Percentiles rank a stretch among this genome's conserved stretches.
Conservation (phyloP, 345 rosid species). For the Corymbia maculata region DNA sequence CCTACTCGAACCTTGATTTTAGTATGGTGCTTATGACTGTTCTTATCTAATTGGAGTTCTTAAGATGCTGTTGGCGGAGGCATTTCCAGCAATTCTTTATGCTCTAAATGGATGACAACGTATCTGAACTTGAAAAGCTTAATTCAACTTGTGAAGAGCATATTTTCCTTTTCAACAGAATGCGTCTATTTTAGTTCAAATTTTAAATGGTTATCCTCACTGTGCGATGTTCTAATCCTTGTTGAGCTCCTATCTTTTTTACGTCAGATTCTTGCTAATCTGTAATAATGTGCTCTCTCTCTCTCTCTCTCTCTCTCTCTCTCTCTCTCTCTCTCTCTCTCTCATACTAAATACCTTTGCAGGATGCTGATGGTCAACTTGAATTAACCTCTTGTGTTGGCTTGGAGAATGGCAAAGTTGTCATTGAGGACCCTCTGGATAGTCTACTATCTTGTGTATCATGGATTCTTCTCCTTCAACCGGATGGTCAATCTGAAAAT, state of each 20-base stretch:
- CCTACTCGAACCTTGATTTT: neutral
- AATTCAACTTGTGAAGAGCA: neutral
- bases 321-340: neutral
- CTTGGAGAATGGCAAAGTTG: constrained; percentile 33
- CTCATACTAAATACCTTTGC: neutral
- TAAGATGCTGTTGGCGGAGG: neutral
- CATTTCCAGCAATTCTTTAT: neutral
- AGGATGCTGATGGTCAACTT: constrained; percentile 53
- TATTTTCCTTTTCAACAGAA: neutral
- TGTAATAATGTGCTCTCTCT: neutral
- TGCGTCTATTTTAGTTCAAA: neutral
- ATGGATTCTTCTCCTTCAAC: constrained; percentile 66
- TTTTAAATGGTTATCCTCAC: neutral
- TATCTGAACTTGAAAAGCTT: too few species aligned
- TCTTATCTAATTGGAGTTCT: too few species aligned
- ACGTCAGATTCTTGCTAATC: neutral
- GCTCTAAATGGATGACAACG: neutral
- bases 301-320: neutral
- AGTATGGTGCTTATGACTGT: neutral
- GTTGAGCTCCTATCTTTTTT: neutral
- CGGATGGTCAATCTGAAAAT: constrained; percentile 25
- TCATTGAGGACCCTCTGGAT: constrained; percentile 64
- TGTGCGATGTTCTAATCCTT: neutral
- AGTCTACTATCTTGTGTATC: constrained; percentile 63
- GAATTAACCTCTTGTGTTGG: constrained; percentile 38